A percentile compares a stretch with the other conserved stretches of the same genome.
Conservation (phyloP, 2,329 filamentous ascomycete species). For the Didymella pinodella region DNA sequence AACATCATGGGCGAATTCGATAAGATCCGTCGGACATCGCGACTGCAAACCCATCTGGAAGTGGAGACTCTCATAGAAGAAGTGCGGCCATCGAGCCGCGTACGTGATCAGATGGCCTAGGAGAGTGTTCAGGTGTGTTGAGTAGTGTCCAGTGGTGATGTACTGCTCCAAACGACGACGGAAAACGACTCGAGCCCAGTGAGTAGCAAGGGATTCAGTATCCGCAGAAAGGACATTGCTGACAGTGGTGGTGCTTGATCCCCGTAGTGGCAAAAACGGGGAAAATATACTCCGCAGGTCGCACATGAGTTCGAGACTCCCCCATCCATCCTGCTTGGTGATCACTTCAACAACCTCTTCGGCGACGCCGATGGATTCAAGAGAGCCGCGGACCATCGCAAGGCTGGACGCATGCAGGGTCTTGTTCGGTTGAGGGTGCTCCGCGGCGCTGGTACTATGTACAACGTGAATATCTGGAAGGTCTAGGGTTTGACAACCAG, state of each 20-base stretch:
- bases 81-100: conserved; percentile 7
- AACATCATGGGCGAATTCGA: conserved; percentile 10
- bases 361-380: background rate
- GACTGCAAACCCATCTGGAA: conserved; percentile 7
- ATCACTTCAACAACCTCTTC: background rate
- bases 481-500: background rate
- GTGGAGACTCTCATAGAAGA: conserved; percentile 10
- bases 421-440: background rate
- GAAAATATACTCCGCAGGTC: background rate
- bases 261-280: conserved; percentile 1
- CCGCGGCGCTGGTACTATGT: background rate
- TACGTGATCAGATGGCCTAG: conserved; percentile 8
- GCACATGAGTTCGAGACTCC: conserved; percentile 1
- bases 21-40: conserved; percentile 2
- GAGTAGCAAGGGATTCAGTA: conserved; percentile 3
- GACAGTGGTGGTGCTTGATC: background rate
- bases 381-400: background rate
- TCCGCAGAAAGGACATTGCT: conserved; percentile 1
- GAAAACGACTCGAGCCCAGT: conserved; percentile 9
- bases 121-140: background rate
- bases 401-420: background rate
- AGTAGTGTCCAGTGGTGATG: background rate
- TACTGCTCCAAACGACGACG: conserved; percentile 6
- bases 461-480: background rate
- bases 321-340: background rate